Conservation (phyloP, 2,329 filamentous ascomycete genomes). For the Colletotrichum camelliae region DNA sequence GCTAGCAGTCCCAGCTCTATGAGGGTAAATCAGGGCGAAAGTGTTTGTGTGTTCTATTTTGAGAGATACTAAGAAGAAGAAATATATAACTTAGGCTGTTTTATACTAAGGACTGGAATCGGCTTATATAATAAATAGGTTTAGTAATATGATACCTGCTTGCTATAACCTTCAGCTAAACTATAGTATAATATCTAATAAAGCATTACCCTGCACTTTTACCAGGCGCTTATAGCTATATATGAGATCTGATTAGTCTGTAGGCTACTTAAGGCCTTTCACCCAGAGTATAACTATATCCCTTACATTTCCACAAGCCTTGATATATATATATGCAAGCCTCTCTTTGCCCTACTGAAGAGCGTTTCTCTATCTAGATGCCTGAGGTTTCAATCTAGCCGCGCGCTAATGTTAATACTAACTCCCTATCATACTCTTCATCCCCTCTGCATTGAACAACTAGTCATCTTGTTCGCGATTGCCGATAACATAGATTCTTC, state of each 20-base stretch:
- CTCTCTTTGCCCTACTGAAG: background rate
- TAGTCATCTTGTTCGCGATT: background rate
- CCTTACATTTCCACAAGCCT: background rate
- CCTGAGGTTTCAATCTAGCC: background rate
- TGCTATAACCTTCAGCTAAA: background rate
- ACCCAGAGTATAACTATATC: background rate
- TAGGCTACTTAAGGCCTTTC: background rate
- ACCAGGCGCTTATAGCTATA: background rate
- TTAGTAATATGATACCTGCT: background rate
- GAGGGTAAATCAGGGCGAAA: background rate
- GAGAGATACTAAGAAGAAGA: too few relatives aligned
- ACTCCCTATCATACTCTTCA: too few relatives aligned
- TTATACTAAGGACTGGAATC: too few relatives aligned
- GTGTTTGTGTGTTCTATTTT: background rate
- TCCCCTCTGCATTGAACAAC: too few relatives aligned
- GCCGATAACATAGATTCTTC: background rate
- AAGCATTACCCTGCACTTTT: background rate
- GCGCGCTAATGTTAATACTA: too few relatives aligned
- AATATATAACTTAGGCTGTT: too few relatives aligned
- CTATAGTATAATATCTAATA: background rate
- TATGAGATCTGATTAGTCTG: background rate
- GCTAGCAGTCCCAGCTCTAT: background rate
- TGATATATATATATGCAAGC: background rate
- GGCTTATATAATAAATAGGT: too few relatives aligned
- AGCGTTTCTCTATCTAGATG: background rate